phyloP scores from a whole-genome alignment of 139 green algal species.

The Haematococcus lacustris region DNA sequence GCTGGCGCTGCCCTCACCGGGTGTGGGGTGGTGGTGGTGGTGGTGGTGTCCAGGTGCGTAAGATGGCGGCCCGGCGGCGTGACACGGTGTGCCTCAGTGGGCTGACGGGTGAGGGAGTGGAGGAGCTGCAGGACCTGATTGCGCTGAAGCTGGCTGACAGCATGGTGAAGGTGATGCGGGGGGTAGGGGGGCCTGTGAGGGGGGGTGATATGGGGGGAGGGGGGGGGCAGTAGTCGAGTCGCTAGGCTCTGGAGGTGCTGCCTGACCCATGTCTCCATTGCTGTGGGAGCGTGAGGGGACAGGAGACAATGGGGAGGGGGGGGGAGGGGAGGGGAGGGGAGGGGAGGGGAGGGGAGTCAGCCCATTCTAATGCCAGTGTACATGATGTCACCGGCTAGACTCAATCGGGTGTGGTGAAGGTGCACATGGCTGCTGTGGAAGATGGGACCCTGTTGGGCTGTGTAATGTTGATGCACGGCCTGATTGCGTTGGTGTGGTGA shows the following conservation, averaged over 20 bases:
- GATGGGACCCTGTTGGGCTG: not conserved
- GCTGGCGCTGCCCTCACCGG: no score
- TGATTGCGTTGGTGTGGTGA: not conserved
- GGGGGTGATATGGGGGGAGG: no score
- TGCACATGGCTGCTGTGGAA: not conserved
- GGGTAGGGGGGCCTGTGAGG: no score
- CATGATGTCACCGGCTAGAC: no score
- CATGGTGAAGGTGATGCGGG: constrained; percentile 28
- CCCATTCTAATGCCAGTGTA: no score
- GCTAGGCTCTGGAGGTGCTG: not conserved
- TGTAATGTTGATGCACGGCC: not conserved
- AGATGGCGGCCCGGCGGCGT: constrained; percentile 17
- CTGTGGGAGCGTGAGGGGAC: no score
- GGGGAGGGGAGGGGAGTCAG: no score
- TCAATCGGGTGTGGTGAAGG: not conserved
- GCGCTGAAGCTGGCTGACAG: constrained; percentile 33
- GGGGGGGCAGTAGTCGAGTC: not conserved
- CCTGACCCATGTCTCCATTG: no score
- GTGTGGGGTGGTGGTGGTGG: not conserved
- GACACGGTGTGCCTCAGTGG: constrained; percentile 52
- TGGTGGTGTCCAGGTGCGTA: constrained; percentile 18
- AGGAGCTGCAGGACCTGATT: constrained; percentile 55
- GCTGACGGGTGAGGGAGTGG: constrained; percentile 64
- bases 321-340: no score
- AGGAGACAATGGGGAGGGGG: no score